Evolutionary conservation across 1,139 yeast genomes (phyloP), one percentile per base, ranked within the genome.

Genomic region (Pichia norvegensis): DNA sequence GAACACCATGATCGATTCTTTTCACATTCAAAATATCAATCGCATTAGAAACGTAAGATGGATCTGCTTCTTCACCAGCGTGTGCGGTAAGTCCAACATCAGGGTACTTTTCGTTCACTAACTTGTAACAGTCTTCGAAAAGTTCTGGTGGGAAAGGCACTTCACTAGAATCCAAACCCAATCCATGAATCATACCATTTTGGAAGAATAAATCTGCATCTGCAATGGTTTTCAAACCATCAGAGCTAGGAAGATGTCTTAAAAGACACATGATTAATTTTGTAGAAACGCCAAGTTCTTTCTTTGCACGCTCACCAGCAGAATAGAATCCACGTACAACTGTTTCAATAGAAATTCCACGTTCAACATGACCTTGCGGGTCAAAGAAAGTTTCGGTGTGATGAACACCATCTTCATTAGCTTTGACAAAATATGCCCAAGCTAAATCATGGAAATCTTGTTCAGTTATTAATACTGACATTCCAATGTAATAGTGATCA

Each of bases 1-100:
- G 78, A 48, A 84, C 76, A 43, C 95, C 95, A 59, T 85, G 95
- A 59, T 85, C 95, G 48, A 85, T 80, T 65, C 95, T 74, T 31
- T 78, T 71, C 16, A 77, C 85, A 1, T 75, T 69, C 53, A 85
- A 70, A 40, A 69, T 53, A 55, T 81, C 79, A 51, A 85, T 65
- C 1, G 92, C 68, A 44, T 70, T 69, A 13, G 66, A 53, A 35
- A 85, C 84, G 54, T 69, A 83, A 16, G 76, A 71, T 40, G 85
- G 78, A 52, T 81, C 85, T 44, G 92, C 94, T 67, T 85, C 94
- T 65, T 85, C 95, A 55, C 95, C 95, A 3, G 92, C 94, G 61
- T 85, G 95, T 2, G 94, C 92, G 33, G 95, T 85, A 45, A 81
- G 69, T 38, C 78, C 74, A 47, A 79, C 72, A 42, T 70, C 60